Percentiles rank a stretch among this genome's conserved stretches.
Evolutionary conservation across 2,329 filamentous ascomycete species (phyloP).

Genomic region (Cercospora sp.): DNA sequence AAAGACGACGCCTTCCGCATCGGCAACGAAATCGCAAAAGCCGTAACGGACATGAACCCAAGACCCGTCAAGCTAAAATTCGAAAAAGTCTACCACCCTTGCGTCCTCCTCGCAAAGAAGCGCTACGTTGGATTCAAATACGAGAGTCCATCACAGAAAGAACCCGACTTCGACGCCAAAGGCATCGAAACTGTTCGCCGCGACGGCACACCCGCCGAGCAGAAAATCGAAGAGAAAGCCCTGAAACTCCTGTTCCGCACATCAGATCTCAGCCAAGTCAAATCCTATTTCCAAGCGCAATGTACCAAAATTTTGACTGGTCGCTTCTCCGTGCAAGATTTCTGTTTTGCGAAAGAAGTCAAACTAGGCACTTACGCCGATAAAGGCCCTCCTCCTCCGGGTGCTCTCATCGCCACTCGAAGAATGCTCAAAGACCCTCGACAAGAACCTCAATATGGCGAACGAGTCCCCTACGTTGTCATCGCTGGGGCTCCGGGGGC

Average conservation of each 20-base stretch:
- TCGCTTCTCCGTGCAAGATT: constrained; percentile 86
- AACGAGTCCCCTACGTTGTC: constrained; percentile 93
- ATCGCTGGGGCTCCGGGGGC: constrained; percentile 84
- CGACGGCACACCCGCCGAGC: constrained; percentile 91
- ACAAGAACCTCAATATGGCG: constrained; percentile 88
- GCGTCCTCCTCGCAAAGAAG: constrained; percentile 91
- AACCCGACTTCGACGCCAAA: constrained; percentile 94
- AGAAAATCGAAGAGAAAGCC: constrained; percentile 93
- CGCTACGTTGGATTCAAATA: constrained; percentile 98
- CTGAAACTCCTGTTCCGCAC: constrained; percentile 88
- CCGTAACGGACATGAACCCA: constrained; percentile 86
- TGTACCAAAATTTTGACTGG: constrained; percentile 91
- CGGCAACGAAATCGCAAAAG: constrained; percentile 85
- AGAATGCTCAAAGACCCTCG: constrained; percentile 84
- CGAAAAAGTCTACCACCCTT: constrained; percentile 97
- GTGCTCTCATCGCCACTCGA: constrained; percentile 82
- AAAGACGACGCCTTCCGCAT: constrained; percentile 87
- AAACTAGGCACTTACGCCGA: constrained; percentile 85
- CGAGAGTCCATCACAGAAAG: constrained; percentile 70
- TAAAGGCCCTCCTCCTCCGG: constrained; percentile 75
- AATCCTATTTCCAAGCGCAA: constrained; percentile 84
- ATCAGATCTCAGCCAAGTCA: constrained; percentile 82
- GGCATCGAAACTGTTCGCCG: constrained; percentile 96
- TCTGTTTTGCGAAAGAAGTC: constrained; percentile 92
- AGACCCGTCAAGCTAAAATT: constrained; percentile 94